Percentiles rank a stretch among this genome's conserved stretches.
Conservation (phyloP, 805 yeast genomes). For the Candida awuae region DNA sequence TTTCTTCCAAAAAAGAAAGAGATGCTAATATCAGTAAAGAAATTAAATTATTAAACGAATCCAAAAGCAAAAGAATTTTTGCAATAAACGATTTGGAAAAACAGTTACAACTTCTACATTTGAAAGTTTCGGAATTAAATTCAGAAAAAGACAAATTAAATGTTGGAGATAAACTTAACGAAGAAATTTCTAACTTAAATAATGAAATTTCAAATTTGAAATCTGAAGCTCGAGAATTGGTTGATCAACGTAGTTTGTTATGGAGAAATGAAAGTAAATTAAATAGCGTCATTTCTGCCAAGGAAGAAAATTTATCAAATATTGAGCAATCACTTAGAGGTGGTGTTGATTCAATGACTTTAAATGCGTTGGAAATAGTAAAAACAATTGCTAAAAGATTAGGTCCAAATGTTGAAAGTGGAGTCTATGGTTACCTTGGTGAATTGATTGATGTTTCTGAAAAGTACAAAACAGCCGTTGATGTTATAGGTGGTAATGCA, state of each 20-base stretch:
- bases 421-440: conserved; percentile 80
- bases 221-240: conserved; percentile 34
- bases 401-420: conserved; percentile 34
- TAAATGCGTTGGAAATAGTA: conserved; percentile 64
- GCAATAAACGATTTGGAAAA: conserved; percentile 30
- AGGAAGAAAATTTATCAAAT: conserved; percentile 40
- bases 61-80: conserved; percentile 19
- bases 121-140: conserved; percentile 10
- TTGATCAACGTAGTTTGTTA: conserved; percentile 59
- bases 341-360: conserved; percentile 67
- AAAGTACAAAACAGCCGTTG: conserved; percentile 78
- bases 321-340: conserved; percentile 58
- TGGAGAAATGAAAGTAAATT: conserved; percentile 76
- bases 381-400: conserved; percentile 52
- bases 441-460: conserved; percentile 76
- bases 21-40: conserved; percentile 58
- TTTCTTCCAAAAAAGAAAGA: conserved; percentile 47
- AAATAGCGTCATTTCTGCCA: conserved; percentile 45
- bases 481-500: conserved; percentile 81
- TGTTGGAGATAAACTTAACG: conserved; percentile 25
- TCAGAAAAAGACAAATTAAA: not conserved
- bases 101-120: conserved; percentile 30
- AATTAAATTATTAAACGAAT: conserved; percentile 26
- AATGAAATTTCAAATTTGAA: conserved; percentile 26
- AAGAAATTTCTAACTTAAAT: conserved; percentile 17